A percentile compares a stretch with the other conserved stretches of the same genome.
These are phyloP conservation scores for Mucor circinelloides DNA, from an alignment of 371 early-diverging fungal species.

Conservation along the genomic window DNA sequence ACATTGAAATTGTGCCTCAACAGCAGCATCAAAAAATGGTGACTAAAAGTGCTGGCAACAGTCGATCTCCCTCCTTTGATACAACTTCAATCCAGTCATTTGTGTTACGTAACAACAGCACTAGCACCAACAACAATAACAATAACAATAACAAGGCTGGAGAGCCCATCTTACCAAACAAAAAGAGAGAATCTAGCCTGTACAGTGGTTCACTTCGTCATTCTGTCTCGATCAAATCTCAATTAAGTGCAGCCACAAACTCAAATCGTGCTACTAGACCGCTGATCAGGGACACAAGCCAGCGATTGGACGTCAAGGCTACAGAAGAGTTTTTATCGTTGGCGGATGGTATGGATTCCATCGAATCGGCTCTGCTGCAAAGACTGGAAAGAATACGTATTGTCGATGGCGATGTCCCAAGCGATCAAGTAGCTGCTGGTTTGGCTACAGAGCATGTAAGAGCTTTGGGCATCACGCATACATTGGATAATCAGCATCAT, in stretches of 20 bases:
- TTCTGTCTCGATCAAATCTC: constrained; percentile 32
- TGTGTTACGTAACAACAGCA: constrained; percentile 22
- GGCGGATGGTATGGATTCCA: constrained; percentile 25
- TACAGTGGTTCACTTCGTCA: constrained; percentile 43
- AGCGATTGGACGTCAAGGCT: constrained; percentile 1
- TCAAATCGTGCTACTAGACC: not conserved
- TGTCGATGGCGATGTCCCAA: constrained; percentile 29
- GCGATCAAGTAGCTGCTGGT: constrained; percentile 37
- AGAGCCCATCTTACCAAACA: constrained; percentile 40
- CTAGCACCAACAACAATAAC: not conserved
- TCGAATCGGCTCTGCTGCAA: constrained; percentile 38
- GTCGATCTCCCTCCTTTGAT: constrained; percentile 23
- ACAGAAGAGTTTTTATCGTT: constrained; percentile 7
- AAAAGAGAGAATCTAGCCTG: constrained; percentile 39
- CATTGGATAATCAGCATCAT: constrained; percentile 21
- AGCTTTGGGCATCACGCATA: constrained; percentile 36
- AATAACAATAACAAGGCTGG: not conserved
- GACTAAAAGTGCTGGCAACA: constrained; percentile 21
- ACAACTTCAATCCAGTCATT: constrained; percentile 21
- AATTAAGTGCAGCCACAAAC: constrained; percentile 14
- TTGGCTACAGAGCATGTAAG: constrained; percentile 44
- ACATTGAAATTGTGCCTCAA: constrained; percentile 42
- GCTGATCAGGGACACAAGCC: not conserved
- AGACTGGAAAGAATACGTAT: constrained; percentile 36
- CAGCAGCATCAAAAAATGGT: not conserved